A percentile compares a stretch with the other conserved stretches of the same genome.
Evolutionary conservation across 2,329 filamentous ascomycete genomes (phyloP).

Genomic region (Aspergillus pseudoviridinutans): DNA sequence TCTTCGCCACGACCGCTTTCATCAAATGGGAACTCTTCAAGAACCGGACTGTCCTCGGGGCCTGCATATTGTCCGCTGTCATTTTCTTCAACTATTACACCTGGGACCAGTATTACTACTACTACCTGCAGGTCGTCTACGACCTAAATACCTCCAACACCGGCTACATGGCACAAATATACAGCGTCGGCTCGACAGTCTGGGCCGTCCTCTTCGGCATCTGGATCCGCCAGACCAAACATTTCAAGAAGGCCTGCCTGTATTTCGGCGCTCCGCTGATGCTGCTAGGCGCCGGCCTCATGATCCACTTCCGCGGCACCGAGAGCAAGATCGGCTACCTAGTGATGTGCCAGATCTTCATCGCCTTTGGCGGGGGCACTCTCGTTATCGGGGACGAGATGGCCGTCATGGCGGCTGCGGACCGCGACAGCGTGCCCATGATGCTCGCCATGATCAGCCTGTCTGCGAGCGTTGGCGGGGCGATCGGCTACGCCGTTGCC

Average conservation of each 20-base stretch:
- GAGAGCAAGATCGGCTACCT: slow-evolving; percentile 48
- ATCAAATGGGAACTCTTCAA: slow-evolving; percentile 51
- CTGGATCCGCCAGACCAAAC: slow-evolving; percentile 48
- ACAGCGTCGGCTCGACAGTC: slow-evolving; percentile 53
- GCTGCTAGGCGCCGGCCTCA: slow-evolving; percentile 51
- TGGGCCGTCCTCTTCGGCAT: slow-evolving; percentile 48
- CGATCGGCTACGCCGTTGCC: slow-evolving; percentile 30
- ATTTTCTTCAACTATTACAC: slow-evolving; percentile 50
- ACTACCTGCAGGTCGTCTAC: slow-evolving; percentile 54
- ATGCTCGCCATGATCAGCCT: slow-evolving; percentile 35
- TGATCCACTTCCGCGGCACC: slow-evolving; percentile 55
- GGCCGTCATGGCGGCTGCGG: slow-evolving; percentile 54
- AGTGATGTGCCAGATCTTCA: slow-evolving; percentile 54
- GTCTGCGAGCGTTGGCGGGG: slow-evolving; percentile 31
- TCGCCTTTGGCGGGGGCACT: slow-evolving; percentile 52
- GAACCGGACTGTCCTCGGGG: slow-evolving; percentile 49
- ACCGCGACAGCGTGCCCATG: slow-evolving; percentile 52
- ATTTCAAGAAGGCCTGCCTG: slow-evolving; percentile 51
- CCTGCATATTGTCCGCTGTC: slow-evolving; percentile 48
- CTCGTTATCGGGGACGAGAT: slow-evolving; percentile 55
- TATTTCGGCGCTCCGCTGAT: slow-evolving; percentile 51
- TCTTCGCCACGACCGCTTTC: slow-evolving; percentile 50
- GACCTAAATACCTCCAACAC: slow-evolving; percentile 40
- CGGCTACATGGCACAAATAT: slow-evolving; percentile 48
- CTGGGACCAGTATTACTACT: slow-evolving; percentile 54